Conservation (phyloP, 2,329 filamentous ascomycete species). For the Alternaria sp. region DNA sequence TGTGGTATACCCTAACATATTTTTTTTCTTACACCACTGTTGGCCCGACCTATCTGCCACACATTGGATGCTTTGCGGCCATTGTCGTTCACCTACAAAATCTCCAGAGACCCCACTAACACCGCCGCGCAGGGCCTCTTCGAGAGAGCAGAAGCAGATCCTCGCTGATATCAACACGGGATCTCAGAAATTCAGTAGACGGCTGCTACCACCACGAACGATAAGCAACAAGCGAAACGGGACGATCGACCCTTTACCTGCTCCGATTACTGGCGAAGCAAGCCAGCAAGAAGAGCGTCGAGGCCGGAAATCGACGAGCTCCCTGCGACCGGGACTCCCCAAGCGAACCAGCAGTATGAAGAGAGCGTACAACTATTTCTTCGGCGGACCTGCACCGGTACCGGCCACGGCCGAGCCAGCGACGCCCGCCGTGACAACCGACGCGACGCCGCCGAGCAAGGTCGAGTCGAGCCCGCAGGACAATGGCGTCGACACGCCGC, state of each 20-base stretch:
- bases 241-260: constrained; percentile 34
- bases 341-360: constrained; percentile 49
- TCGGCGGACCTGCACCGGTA: constrained; percentile 33
- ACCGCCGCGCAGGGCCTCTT: constrained; percentile 31
- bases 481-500: constrained; percentile 41
- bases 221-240: constrained; percentile 30
- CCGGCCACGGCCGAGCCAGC: constrained; percentile 35
- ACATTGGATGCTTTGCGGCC: constrained; percentile 6
- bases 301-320: constrained; percentile 42
- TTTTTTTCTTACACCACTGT: constrained; percentile 2
- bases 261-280: constrained; percentile 35
- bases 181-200: constrained; percentile 45
- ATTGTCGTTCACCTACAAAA: constrained; percentile 1
- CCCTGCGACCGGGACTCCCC: constrained; percentile 41
- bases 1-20: not conserved
- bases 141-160: constrained; percentile 49
- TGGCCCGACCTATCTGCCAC: not conserved
- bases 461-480: constrained; percentile 26
- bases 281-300: constrained; percentile 37
- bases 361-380: constrained; percentile 50
- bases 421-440: constrained; percentile 34
- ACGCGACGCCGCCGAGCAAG: constrained; percentile 27
- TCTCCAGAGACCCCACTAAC: constrained; percentile 13
- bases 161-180: constrained; percentile 48
- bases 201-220: constrained; percentile 29